These are phyloP conservation scores for Anthracocystis panici-leucophaei DNA, from an alignment of 1,284 basidiomycete genomes.

Conservation along the genomic window DNA sequence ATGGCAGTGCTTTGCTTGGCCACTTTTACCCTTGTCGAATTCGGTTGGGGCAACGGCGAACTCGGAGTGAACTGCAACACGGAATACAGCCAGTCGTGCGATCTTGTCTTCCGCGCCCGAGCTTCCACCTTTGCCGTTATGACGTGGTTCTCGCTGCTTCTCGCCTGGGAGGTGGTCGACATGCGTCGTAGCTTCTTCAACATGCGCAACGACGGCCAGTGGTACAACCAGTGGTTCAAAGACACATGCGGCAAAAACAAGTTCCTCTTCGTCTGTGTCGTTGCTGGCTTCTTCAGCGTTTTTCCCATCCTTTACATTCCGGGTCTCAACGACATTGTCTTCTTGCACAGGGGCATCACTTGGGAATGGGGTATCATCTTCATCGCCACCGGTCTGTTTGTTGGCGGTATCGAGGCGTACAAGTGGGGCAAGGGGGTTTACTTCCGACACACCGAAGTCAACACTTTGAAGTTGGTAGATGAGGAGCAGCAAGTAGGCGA, in stretches of 20 bases:
- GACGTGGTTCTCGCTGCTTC: constrained; percentile 68
- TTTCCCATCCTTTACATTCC: constrained; percentile 74
- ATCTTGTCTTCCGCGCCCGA: constrained; percentile 69
- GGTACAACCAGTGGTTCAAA: constrained; percentile 61
- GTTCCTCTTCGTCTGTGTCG: constrained; percentile 63
- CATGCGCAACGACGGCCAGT: constrained; percentile 53
- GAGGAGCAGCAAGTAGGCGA: constrained; percentile 32
- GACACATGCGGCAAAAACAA: constrained; percentile 65
- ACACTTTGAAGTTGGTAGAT: constrained; percentile 33
- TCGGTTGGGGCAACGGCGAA: constrained; percentile 57
- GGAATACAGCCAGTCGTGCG: constrained; percentile 55
- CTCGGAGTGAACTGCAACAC: constrained; percentile 68
- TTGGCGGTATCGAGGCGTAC: constrained; percentile 62
- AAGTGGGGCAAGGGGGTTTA: constrained; percentile 65
- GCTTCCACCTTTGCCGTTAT: constrained; percentile 68
- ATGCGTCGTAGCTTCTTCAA: constrained; percentile 67
- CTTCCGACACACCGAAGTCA: constrained; percentile 26
- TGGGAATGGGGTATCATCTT: constrained; percentile 70
- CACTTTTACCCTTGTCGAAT: constrained; percentile 60
- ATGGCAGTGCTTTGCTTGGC: constrained; percentile 75
- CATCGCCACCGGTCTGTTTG: constrained; percentile 59
- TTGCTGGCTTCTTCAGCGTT: constrained; percentile 72
- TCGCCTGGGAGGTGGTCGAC: constrained; percentile 70
- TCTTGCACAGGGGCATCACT: constrained; percentile 61
- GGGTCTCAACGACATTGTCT: constrained; percentile 68